Conservation (phyloP, 192 early-diverging fungal species). For the Podila minutissima region DNA sequence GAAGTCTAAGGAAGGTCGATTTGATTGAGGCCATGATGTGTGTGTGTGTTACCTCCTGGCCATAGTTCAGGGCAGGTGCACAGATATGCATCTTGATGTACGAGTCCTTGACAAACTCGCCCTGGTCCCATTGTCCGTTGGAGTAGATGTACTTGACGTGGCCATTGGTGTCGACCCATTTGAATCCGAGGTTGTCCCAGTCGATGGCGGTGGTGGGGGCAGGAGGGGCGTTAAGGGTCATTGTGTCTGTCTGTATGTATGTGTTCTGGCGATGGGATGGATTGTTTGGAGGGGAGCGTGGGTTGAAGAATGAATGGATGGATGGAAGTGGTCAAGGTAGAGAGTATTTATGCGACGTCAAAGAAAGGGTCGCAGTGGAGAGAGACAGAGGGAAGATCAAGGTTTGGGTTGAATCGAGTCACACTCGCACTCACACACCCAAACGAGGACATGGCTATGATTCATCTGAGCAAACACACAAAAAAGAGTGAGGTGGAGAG, state of each 20-base stretch:
- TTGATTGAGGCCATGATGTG: too few relatives aligned
- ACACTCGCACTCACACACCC: background rate
- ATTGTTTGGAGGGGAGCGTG: background rate
- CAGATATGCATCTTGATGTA: slow-evolving; percentile 72
- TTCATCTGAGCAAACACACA: background rate
- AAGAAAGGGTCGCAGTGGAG: background rate
- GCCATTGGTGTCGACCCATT: slow-evolving; percentile 69
- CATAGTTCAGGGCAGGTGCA: slow-evolving; percentile 76
- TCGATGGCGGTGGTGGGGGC: slow-evolving; percentile 60
- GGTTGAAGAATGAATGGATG: background rate
- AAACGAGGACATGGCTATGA: background rate
- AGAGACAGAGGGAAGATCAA: background rate
- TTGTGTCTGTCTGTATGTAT: slow-evolving; percentile 1
- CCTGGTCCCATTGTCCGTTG: slow-evolving; percentile 69
- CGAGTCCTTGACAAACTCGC: slow-evolving; percentile 62
- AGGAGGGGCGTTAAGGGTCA: slow-evolving; percentile 19
- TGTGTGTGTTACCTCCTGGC: slow-evolving; percentile 65
- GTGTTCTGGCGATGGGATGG: background rate
- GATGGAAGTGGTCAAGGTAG: background rate
- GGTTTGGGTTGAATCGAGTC: background rate
- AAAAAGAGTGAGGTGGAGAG: too few relatives aligned
- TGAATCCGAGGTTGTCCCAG: slow-evolving; percentile 76
- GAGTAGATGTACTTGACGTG: slow-evolving; percentile 72
- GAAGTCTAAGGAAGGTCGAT: background rate
- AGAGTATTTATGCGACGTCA: too few relatives aligned